phyloP scores from a whole-genome alignment of 2,329 filamentous ascomycete species.

The Trichoderma arundinaceum region DNA sequence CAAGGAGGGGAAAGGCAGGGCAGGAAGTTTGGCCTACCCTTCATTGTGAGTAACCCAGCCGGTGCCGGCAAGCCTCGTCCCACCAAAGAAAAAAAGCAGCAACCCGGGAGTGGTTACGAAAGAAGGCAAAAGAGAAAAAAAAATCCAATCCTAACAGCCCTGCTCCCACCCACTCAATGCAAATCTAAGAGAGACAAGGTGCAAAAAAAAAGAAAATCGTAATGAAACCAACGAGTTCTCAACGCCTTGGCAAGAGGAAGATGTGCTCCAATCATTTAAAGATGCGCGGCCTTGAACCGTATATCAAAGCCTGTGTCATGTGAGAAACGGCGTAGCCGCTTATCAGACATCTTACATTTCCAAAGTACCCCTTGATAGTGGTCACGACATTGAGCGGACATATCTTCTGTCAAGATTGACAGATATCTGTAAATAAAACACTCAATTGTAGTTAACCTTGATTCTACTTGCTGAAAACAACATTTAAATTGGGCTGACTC shows the following conservation, averaged over 20 bases:
- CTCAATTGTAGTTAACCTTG: background rate
- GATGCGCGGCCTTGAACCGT: constrained; percentile 1
- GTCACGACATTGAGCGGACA: accelerated
- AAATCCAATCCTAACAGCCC: background rate
- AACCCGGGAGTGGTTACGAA: background rate
- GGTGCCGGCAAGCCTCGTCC: background rate
- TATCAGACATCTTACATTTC: constrained; percentile 28
- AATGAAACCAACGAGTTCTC: constrained; percentile 1
- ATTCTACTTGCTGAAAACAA: background rate
- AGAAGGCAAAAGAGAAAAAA: background rate
- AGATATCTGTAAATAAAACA: background rate
- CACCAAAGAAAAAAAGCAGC: background rate
- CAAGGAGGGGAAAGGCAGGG: constrained; percentile 3
- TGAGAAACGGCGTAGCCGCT: constrained; percentile 32
- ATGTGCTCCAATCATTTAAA: too few relatives aligned
- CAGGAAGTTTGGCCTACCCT: constrained; percentile 26
- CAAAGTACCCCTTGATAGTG: constrained; percentile 27
- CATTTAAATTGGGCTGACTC: background rate
- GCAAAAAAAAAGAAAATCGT: background rate
- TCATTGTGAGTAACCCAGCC: constrained; percentile 20
- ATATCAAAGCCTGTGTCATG: constrained; percentile 32
- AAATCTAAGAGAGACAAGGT: background rate
- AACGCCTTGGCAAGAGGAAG: background rate
- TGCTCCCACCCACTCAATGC: background rate
- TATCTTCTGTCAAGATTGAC: accelerated